Evolutionary conservation across 805 yeast species (phyloP).

Genomic region (Pichia pseudocactophila): DNA sequence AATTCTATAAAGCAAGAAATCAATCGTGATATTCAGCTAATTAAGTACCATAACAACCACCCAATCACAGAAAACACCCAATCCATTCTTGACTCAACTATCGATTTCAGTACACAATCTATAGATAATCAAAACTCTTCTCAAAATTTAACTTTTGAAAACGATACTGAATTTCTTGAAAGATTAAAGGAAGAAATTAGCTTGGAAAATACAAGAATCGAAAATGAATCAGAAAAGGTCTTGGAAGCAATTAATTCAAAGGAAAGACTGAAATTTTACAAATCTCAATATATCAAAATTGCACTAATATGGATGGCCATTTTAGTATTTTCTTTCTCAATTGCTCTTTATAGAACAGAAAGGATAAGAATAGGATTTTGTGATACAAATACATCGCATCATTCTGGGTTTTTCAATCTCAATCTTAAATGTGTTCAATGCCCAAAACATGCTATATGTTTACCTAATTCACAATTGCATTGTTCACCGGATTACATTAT

Average conservation of each 20-base stretch:
- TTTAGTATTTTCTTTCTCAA: constrained; percentile 4
- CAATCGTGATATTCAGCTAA: background rate
- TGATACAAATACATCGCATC: constrained; percentile 42
- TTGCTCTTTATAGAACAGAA: constrained; percentile 40
- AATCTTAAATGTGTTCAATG: constrained; percentile 68
- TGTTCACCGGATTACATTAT: constrained; percentile 67
- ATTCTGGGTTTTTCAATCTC: constrained; percentile 31
- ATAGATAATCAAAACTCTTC: background rate
- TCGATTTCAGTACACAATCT: background rate
- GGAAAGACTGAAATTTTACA: constrained; percentile 1
- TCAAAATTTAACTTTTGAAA: constrained; percentile 1
- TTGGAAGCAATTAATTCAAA: constrained; percentile 9
- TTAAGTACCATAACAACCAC: background rate
- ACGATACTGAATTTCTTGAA: constrained; percentile 10
- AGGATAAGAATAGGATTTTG: constrained; percentile 64
- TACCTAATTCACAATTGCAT: constrained; percentile 46
- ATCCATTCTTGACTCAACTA: too few relatives aligned
- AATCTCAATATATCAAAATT: constrained; percentile 4
- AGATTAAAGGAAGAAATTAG: constrained; percentile 18
- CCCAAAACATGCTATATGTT: constrained; percentile 77
- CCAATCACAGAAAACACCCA: background rate
- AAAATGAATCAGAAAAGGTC: constrained; percentile 19
- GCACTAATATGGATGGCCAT: constrained; percentile 1
- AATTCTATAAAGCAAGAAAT: constrained; percentile 1
- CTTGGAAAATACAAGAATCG: constrained; percentile 16